A percentile compares a stretch with the other conserved stretches of the same genome.
phyloP scores from a whole-genome alignment of 2,329 filamentous ascomycete genomes.

The Trichoderma sp. region DNA sequence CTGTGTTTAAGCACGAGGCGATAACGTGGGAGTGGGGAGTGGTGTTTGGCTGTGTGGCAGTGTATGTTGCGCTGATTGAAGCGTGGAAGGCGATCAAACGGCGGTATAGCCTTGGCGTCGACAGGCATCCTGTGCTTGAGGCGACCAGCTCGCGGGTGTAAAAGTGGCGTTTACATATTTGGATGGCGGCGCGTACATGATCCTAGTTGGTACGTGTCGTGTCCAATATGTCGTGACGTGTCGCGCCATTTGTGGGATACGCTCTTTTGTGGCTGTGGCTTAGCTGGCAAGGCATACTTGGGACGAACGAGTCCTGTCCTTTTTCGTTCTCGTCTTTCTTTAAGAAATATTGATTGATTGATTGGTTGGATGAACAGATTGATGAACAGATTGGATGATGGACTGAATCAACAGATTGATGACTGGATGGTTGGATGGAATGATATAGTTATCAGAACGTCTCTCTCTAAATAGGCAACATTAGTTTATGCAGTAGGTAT shows the following conservation, averaged over 20 bases:
- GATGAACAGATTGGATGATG: neutral
- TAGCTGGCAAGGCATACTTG: constrained; percentile 5
- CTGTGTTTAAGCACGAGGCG: constrained; percentile 70
- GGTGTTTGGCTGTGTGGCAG: constrained; percentile 60
- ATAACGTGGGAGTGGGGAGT: constrained; percentile 76
- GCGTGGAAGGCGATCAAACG: constrained; percentile 71
- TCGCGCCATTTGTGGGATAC: neutral
- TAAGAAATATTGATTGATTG: neutral
- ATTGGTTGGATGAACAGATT: neutral
- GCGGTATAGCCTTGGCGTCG: constrained; percentile 44
- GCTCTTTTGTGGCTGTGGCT: constrained; percentile 4
- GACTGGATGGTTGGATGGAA: neutral
- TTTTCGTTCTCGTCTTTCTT: neutral
- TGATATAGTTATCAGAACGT: constrained; percentile 19
- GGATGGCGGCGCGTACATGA: neutral
- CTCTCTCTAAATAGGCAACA: neutral
- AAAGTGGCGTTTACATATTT: neutral
- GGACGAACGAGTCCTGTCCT: neutral
- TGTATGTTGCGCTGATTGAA: constrained; percentile 68
- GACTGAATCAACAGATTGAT: neutral
- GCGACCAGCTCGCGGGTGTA: constrained; percentile 26
- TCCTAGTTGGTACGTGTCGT: neutral
- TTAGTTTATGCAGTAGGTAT: constrained; percentile 24
- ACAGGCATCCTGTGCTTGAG: constrained; percentile 28
- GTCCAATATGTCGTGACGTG: neutral